Evolutionary conservation across 1,284 basidiomycete genomes (phyloP).

Genomic region (Schizophyllum commune): DNA sequence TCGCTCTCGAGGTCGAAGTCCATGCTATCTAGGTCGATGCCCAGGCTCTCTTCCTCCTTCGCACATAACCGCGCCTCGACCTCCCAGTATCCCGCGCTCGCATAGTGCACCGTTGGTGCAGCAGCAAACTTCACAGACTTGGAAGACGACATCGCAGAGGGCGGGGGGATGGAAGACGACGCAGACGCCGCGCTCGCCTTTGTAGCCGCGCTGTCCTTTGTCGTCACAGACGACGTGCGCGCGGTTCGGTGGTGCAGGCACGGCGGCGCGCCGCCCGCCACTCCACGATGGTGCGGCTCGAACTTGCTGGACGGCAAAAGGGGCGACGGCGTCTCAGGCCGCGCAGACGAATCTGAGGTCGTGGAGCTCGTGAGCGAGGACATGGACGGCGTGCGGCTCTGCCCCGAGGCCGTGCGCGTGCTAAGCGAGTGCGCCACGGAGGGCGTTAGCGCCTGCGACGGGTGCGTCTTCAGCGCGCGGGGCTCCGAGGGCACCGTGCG

Average conservation of each 20-base stretch:
- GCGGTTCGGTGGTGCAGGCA: conserved; percentile 10
- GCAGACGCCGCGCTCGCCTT: background rate
- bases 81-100: conserved; percentile 22
- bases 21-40: conserved; percentile 31
- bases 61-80: conserved; percentile 10
- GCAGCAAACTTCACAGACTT: conserved; percentile 47
- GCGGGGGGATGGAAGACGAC: conserved; percentile 1
- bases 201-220: conserved; percentile 22
- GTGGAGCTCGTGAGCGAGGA: conserved; percentile 23
- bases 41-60: conserved; percentile 14
- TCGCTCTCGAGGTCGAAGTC: conserved; percentile 16
- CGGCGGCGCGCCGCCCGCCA: conserved; percentile 11
- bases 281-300: conserved; percentile 11
- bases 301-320: conserved; percentile 22
- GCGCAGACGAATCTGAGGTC: conserved; percentile 1
- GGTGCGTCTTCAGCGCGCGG: background rate
- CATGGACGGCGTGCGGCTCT: conserved; percentile 11
- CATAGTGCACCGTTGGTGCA: conserved; percentile 38
- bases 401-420: background rate
- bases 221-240: conserved; percentile 33
- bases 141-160: conserved; percentile 17
- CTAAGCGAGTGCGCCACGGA: background rate
- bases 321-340: conserved; percentile 17
- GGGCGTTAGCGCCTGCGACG: background rate
- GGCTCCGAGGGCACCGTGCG: background rate